These are phyloP conservation scores for Suillus subaureus DNA, from an alignment of 768 basidiomycete species.

Conservation along the genomic window DNA sequence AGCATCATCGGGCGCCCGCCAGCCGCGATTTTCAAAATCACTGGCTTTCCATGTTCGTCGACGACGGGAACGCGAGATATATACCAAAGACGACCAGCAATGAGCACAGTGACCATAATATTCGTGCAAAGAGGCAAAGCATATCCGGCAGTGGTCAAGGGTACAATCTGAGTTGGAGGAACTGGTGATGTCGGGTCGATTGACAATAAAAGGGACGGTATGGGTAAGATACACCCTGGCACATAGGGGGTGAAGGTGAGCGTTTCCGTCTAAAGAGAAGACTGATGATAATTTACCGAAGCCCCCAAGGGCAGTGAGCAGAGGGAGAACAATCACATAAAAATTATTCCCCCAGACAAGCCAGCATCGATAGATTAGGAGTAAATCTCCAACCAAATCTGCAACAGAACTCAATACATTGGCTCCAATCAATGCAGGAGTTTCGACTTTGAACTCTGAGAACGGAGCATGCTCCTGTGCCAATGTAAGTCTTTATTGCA, in stretches of 20 bases:
- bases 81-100: slow-evolving; percentile 35
- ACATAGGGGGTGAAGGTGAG: background rate
- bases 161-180: slow-evolving; percentile 28
- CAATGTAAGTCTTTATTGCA: background rate
- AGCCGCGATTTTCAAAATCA: slow-evolving; percentile 7
- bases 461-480: slow-evolving; percentile 19
- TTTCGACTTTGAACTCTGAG: slow-evolving; percentile 21
- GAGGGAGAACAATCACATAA: slow-evolving; percentile 31
- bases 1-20: slow-evolving; percentile 24
- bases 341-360: slow-evolving; percentile 31
- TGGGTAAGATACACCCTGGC: slow-evolving; percentile 1
- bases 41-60: background rate
- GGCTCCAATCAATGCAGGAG: slow-evolving; percentile 18
- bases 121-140: slow-evolving; percentile 38
- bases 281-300: slow-evolving; percentile 24
- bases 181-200: slow-evolving; percentile 1
- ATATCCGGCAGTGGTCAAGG: slow-evolving; percentile 32
- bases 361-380: slow-evolving; percentile 37
- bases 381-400: slow-evolving; percentile 24
- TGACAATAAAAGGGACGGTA: background rate
- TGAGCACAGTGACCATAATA: slow-evolving; percentile 36
- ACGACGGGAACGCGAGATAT: slow-evolving; percentile 11
- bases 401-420: slow-evolving; percentile 28
- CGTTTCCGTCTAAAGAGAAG: background rate
- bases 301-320: slow-evolving; percentile 26